Conservation (phyloP, 352 stramenopile species). For the Phytopythium aichiense region DNA sequence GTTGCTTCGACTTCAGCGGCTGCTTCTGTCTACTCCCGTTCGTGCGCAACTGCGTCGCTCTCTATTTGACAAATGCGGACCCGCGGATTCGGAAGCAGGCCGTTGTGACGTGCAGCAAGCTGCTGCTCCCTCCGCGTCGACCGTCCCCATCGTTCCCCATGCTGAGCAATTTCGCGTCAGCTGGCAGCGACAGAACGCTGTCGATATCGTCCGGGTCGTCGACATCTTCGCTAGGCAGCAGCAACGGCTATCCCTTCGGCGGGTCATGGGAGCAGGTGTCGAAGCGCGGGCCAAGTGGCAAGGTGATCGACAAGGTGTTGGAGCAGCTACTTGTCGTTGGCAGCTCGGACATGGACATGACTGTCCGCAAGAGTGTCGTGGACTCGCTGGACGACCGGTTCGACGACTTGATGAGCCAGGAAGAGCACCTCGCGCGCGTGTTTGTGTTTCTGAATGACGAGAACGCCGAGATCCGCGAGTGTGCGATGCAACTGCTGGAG, state of each 20-base stretch:
- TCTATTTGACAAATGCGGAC: conserved; percentile 91
- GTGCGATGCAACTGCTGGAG: conserved; percentile 91
- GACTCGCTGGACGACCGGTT: conserved; percentile 91
- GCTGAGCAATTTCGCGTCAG: neutral
- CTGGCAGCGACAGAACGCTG: conserved; percentile 9
- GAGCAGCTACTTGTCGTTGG: conserved; percentile 89
- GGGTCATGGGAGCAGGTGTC: conserved; percentile 56
- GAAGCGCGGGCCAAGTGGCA: conserved; percentile 78
- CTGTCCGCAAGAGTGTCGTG: conserved; percentile 93
- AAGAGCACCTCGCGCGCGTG: conserved; percentile 90
- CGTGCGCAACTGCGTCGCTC: conserved; percentile 90
- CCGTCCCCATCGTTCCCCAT: conserved; percentile 17
- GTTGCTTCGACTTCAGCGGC: conserved; percentile 91
- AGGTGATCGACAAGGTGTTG: conserved; percentile 93
- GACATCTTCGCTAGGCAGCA: conserved; percentile 4
- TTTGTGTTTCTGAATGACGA: conserved; percentile 97
- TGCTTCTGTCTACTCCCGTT: conserved; percentile 95
- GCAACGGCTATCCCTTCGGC: neutral
- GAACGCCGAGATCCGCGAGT: conserved; percentile 81
- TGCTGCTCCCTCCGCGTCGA: conserved; percentile 44
- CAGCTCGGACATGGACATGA: conserved; percentile 89
- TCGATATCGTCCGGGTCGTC: conserved; percentile 9
- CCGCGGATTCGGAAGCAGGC: conserved; percentile 89
- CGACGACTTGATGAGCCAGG: conserved; percentile 91
- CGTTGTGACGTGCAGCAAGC: conserved; percentile 76